phyloP scores from a whole-genome alignment of 495 filamentous ascomycete genomes.

The Umbilicaria muhlenbergii region DNA sequence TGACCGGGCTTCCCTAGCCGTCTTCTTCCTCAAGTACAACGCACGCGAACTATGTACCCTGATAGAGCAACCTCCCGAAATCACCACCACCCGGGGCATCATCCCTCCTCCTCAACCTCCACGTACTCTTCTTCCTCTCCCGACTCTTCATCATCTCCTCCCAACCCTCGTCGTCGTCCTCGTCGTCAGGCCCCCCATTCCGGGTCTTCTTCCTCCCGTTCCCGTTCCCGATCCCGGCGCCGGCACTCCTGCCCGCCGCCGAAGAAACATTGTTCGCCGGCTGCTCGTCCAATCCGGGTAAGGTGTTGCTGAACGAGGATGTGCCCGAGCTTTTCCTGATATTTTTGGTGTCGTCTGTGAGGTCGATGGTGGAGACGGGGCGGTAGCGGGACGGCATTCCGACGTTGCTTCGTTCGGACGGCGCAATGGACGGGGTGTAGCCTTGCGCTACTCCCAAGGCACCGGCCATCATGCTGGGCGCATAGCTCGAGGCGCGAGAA shows the following conservation, averaged over 20 bases:
- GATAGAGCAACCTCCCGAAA: no score
- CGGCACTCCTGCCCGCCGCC: neutral
- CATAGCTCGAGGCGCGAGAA: conserved; percentile 13
- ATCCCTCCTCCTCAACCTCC: conserved; percentile 61
- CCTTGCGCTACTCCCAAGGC: conserved; percentile 21
- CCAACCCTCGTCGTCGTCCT: conserved; percentile 77
- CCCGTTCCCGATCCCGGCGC: conserved; percentile 34
- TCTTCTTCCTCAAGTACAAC: no score
- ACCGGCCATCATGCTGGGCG: conserved; percentile 19
- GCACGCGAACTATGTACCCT: no score
- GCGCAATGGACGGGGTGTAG: conserved; percentile 68
- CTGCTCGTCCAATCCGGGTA: conserved; percentile 23
- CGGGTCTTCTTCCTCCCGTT: conserved; percentile 32
- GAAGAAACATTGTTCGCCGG: conserved; percentile 12
- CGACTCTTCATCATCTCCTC: conserved; percentile 74
- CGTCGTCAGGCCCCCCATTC: conserved; percentile 29
- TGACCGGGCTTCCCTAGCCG: no score
- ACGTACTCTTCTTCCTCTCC: conserved; percentile 60
- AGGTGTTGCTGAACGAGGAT: conserved; percentile 14
- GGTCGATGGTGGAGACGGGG: conserved; percentile 49
- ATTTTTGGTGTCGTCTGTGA: conserved; percentile 17
- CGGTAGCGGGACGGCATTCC: conserved; percentile 85
- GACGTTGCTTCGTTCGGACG: conserved; percentile 86
- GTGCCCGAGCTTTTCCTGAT: conserved; percentile 15
- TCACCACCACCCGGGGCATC: no score